These are phyloP conservation scores for Penicillium waksmanii DNA, from an alignment of 495 filamentous ascomycete species.

Conservation along the genomic window DNA sequence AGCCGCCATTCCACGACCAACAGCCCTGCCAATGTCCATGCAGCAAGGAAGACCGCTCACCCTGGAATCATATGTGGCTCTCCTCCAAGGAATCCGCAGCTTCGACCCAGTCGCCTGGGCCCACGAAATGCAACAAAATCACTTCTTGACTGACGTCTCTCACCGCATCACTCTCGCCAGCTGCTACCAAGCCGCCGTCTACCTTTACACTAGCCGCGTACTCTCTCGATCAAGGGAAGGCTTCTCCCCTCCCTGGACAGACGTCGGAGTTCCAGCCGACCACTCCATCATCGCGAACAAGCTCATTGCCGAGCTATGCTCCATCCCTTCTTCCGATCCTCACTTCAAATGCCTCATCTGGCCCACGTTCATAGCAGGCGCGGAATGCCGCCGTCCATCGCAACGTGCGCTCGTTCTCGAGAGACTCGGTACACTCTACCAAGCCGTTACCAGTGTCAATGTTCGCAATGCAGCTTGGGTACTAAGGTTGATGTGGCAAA, in stretches of 20 bases:
- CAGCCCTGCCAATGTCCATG: slow-evolving; percentile 33
- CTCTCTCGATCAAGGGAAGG: slow-evolving; percentile 39
- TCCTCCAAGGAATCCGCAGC: slow-evolving; percentile 48
- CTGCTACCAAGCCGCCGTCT: slow-evolving; percentile 48
- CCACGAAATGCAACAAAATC: slow-evolving; percentile 45
- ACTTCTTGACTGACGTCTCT: slow-evolving; percentile 41
- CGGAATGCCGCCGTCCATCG: slow-evolving; percentile 41
- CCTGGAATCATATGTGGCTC: slow-evolving; percentile 38
- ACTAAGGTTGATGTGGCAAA: slow-evolving; percentile 51
- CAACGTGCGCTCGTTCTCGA: slow-evolving; percentile 43
- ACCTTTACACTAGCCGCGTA: slow-evolving; percentile 50
- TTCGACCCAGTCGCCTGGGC: slow-evolving; percentile 50
- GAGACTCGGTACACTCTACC: slow-evolving; percentile 41
- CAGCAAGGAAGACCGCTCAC: slow-evolving; percentile 31
- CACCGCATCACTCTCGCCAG: slow-evolving; percentile 46
- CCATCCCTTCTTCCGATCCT: slow-evolving; percentile 41
- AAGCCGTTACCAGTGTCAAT: slow-evolving; percentile 47
- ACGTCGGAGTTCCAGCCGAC: slow-evolving; percentile 37
- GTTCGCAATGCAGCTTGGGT: slow-evolving; percentile 53
- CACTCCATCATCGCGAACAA: slow-evolving; percentile 39
- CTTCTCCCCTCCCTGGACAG: slow-evolving; percentile 32
- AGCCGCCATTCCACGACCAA: slow-evolving; percentile 31
- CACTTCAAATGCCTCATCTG: slow-evolving; percentile 56
- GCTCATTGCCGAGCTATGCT: slow-evolving; percentile 43
- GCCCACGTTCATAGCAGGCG: slow-evolving; percentile 53